phyloP scores from a whole-genome alignment of 805 yeast genomes.

The Ogataea nakhonphanomensis region DNA sequence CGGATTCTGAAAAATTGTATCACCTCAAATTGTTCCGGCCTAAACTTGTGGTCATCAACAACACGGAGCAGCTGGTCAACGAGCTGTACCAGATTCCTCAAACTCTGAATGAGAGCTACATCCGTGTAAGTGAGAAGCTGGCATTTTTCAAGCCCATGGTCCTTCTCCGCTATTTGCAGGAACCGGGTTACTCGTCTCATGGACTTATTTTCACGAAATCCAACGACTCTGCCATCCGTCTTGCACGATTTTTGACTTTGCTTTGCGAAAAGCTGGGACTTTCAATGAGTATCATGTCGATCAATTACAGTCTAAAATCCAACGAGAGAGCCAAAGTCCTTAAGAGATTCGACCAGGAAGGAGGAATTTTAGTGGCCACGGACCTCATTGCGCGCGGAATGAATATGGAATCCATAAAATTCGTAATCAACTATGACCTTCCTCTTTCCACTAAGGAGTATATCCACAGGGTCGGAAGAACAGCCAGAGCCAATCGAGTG shows the following conservation, averaged over 20 bases:
- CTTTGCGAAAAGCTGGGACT: constrained; percentile 31
- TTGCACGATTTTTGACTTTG: constrained; percentile 56
- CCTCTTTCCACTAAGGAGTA: constrained; percentile 89
- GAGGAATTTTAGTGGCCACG: constrained; percentile 65
- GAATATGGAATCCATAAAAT: constrained; percentile 65
- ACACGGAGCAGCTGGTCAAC: constrained; percentile 39
- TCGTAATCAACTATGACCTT: constrained; percentile 85
- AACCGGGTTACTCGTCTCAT: constrained; percentile 33
- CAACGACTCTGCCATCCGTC: constrained; percentile 83
- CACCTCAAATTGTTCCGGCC: constrained; percentile 68
- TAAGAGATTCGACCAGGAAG: constrained; percentile 49
- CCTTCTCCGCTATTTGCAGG: constrained; percentile 51
- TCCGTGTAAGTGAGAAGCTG: constrained; percentile 31
- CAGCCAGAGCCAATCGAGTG: constrained; percentile 82
- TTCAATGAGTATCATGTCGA: constrained; percentile 36
- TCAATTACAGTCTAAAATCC: constrained; percentile 58
- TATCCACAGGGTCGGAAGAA: constrained; percentile 94
- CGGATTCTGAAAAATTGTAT: constrained; percentile 85
- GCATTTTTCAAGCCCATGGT: constrained; percentile 67
- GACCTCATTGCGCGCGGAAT: constrained; percentile 97
- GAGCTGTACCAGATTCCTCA: constrained; percentile 63
- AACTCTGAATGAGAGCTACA: constrained; percentile 36
- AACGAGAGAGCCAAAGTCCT: constrained; percentile 54
- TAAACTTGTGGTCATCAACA: constrained; percentile 69
- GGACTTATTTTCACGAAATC: constrained; percentile 68